Evolutionary conservation across 768 basidiomycete species (phyloP).

Genomic region (Podaxis mareebaensis): DNA sequence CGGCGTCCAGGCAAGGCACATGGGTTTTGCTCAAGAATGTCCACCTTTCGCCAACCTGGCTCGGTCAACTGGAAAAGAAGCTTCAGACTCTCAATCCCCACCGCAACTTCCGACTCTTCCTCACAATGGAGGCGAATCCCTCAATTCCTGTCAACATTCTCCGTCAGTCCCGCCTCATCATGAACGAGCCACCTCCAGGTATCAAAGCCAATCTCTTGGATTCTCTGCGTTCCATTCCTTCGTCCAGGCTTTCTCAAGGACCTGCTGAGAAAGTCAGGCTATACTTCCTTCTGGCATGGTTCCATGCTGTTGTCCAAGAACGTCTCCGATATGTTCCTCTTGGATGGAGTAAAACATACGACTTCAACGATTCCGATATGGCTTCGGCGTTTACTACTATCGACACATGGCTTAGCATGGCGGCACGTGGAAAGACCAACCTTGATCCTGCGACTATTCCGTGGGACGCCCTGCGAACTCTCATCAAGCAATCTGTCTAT

Average conservation of each 20-base stretch:
- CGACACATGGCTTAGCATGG: slow-evolving; percentile 80
- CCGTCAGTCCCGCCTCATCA: slow-evolving; percentile 92
- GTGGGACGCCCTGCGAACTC: slow-evolving; percentile 91
- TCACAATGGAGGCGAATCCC: slow-evolving; percentile 97
- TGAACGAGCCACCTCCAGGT: slow-evolving; percentile 98
- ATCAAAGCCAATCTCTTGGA: slow-evolving; percentile 96
- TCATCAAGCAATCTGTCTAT: slow-evolving; percentile 96
- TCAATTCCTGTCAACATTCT: slow-evolving; percentile 96
- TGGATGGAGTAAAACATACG: slow-evolving; percentile 96
- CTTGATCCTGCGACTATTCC: slow-evolving; percentile 91
- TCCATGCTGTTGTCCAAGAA: slow-evolving; percentile 98
- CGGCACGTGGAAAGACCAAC: slow-evolving; percentile 88
- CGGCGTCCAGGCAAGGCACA: slow-evolving; percentile 88
- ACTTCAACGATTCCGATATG: slow-evolving; percentile 99
- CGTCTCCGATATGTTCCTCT: slow-evolving; percentile 94
- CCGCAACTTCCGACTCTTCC: slow-evolving; percentile 92
- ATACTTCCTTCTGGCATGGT: slow-evolving; percentile 97
- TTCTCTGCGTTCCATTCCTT: slow-evolving; percentile 73
- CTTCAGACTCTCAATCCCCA: slow-evolving; percentile 89
- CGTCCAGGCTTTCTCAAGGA: slow-evolving; percentile 75
- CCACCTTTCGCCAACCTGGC: slow-evolving; percentile 93
- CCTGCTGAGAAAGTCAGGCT: slow-evolving; percentile 91
- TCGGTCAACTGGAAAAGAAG: slow-evolving; percentile 95
- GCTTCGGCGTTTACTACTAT: slow-evolving; percentile 90
- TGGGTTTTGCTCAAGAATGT: slow-evolving; percentile 99